These are phyloP conservation scores for Coemansia javaensis DNA, from an alignment of 192 early-diverging fungal species.

Conservation along the genomic window DNA sequence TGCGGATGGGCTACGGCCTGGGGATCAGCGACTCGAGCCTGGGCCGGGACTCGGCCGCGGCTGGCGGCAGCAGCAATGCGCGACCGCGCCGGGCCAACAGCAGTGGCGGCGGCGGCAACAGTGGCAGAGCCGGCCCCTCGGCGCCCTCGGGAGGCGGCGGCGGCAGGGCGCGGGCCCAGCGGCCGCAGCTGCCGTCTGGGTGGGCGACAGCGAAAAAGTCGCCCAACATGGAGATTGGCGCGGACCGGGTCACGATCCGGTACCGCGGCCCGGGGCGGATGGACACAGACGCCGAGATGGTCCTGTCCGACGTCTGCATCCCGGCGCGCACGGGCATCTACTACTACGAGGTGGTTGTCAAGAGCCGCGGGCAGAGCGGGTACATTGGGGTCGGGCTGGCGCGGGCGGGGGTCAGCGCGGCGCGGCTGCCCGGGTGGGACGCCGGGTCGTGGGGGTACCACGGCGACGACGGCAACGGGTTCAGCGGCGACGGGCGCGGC, in stretches of 20 bases:
- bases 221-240: conserved; percentile 19
- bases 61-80: background rate
- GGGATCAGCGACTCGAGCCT: conserved; percentile 1
- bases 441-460: conserved; percentile 92
- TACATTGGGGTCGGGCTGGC: conserved; percentile 92
- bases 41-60: background rate
- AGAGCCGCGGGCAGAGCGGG: conserved; percentile 83
- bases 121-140: background rate
- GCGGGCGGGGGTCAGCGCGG: conserved; percentile 46
- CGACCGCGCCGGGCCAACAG: background rate
- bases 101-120: background rate
- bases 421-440: conserved; percentile 90
- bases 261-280: conserved; percentile 57
- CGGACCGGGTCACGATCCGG: conserved; percentile 26
- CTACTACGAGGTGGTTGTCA: conserved; percentile 85
- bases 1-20: conserved; percentile 30
- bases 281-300: conserved; percentile 78
- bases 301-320: conserved; percentile 76
- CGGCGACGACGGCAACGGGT: conserved; percentile 89
- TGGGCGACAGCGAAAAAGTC: conserved; percentile 18
- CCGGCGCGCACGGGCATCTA: conserved; percentile 82
- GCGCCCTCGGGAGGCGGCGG: no score
- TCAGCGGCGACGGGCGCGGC: conserved; percentile 71
- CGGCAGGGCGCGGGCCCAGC: background rate
- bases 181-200: conserved; percentile 17